Evolutionary conservation across 768 basidiomycete genomes (phyloP).

Genomic region (Trametes elegans): DNA sequence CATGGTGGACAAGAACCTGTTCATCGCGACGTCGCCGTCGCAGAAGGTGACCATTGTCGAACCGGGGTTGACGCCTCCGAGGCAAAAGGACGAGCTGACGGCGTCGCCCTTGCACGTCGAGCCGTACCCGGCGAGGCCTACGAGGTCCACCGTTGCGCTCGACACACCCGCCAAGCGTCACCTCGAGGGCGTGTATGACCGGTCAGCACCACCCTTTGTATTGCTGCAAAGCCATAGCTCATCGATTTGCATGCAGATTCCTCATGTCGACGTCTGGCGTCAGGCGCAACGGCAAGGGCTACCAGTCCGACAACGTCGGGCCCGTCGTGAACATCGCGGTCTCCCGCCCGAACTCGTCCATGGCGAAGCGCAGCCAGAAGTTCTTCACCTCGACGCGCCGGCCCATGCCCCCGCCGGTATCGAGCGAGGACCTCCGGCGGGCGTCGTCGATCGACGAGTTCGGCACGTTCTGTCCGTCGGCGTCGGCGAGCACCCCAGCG

Average conservation of each 20-base stretch:
- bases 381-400: constrained; percentile 48
- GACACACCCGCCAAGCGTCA: constrained; percentile 56
- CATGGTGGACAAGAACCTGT: constrained; percentile 65
- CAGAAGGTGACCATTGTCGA: constrained; percentile 45
- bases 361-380: constrained; percentile 37
- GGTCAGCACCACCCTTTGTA: constrained; percentile 29
- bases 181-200: constrained; percentile 76
- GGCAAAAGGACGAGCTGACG: constrained; percentile 48
- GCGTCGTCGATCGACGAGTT: constrained; percentile 63
- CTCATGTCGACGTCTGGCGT: constrained; percentile 81
- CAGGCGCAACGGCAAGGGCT: constrained; percentile 76
- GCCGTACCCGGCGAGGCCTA: constrained; percentile 54
- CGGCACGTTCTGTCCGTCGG: constrained; percentile 34
- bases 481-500: constrained; percentile 26
- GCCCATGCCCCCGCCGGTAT: constrained; percentile 70
- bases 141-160: constrained; percentile 33
- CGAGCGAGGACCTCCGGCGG: constrained; percentile 56
- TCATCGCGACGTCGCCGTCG: constrained; percentile 52
- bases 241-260: constrained; percentile 34
- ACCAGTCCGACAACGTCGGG: constrained; percentile 65
- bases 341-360: constrained; percentile 23
- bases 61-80: constrained; percentile 51
- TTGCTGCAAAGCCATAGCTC: neutral
- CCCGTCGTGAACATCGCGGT: constrained; percentile 40
- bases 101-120: constrained; percentile 64